phyloP scores from a whole-genome alignment of 345 rosid species.

The Microthlaspi erraticum region DNA sequence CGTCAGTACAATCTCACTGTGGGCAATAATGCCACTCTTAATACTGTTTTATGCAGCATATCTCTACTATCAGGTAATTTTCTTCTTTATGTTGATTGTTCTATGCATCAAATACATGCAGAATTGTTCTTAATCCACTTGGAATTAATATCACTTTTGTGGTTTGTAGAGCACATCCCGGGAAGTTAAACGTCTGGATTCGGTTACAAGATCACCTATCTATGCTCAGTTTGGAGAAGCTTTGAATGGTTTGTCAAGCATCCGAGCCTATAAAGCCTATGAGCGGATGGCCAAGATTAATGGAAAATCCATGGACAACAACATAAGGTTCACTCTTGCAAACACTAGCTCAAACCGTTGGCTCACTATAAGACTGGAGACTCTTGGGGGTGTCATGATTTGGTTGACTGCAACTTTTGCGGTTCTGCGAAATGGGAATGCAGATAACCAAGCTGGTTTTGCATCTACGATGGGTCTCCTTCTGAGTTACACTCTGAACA shows the following conservation, averaged over 20 bases:
- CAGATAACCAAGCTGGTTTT: conserved; percentile 65
- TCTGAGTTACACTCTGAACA: conserved; percentile 85
- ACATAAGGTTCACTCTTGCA: conserved; percentile 85
- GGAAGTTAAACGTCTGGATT: conserved; percentile 92
- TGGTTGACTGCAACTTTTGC: conserved; percentile 93
- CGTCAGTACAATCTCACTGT: conserved; percentile 87
- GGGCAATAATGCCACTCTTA: conserved; percentile 94
- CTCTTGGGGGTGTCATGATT: conserved; percentile 91
- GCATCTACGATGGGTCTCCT: conserved; percentile 96
- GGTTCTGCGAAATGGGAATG: conserved; percentile 71
- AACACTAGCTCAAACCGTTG: conserved; percentile 83
- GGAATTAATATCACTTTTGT: conserved; percentile 15
- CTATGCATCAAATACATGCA: conserved; percentile 21
- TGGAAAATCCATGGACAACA: conserved; percentile 90
- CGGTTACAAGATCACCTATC: conserved; percentile 82
- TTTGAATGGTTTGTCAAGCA: conserved; percentile 81
- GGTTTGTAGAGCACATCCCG: conserved; percentile 79
- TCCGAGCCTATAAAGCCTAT: conserved; percentile 92
- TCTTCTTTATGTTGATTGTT: conserved; percentile 1
- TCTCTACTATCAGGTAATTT: conserved; percentile 87
- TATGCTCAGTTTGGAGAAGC: conserved; percentile 99
- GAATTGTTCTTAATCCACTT: conserved; percentile 12
- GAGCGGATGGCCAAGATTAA: conserved; percentile 76
- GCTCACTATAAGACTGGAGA: conserved; percentile 83
- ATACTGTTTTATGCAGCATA: conserved; percentile 87